These are phyloP conservation scores for Mycosphaerelloides madeirae DNA, from an alignment of 2,329 filamentous ascomycete species.

Conservation along the genomic window DNA sequence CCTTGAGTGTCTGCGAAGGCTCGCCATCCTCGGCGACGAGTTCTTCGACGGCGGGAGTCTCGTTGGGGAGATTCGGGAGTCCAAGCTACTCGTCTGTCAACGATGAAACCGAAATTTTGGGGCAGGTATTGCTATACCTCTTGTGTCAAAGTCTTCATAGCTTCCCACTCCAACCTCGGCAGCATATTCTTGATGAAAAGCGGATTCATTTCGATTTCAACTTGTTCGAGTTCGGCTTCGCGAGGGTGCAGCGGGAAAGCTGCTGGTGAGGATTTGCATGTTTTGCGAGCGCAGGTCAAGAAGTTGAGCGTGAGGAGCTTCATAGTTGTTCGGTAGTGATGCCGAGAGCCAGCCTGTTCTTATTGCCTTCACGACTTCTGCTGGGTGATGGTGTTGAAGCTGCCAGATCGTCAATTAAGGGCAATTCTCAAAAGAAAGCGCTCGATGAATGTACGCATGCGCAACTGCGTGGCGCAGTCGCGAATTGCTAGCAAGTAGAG, in stretches of 20 bases:
- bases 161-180: slow-evolving; percentile 82
- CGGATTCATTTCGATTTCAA: slow-evolving; percentile 75
- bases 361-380: too few relatives aligned
- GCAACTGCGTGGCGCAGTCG: too few relatives aligned
- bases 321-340: slow-evolving; percentile 53
- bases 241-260: slow-evolving; percentile 90
- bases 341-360: too few relatives aligned
- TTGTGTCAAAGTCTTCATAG: slow-evolving; percentile 66
- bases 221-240: slow-evolving; percentile 83
- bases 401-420: too few relatives aligned
- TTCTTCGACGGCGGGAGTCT: slow-evolving; percentile 32
- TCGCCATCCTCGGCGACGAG: slow-evolving; percentile 53
- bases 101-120: too few relatives aligned
- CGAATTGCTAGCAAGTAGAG: too few relatives aligned
- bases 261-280: slow-evolving; percentile 74
- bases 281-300: slow-evolving; percentile 90
- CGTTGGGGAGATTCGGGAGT: slow-evolving; percentile 63
- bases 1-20: slow-evolving; percentile 63
- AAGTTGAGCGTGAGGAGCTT: slow-evolving; percentile 96
- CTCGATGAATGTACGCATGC: too few relatives aligned
- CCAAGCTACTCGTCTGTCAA: slow-evolving; percentile 61
- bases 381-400: too few relatives aligned
- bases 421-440: too few relatives aligned
- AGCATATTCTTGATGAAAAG: slow-evolving; percentile 79
- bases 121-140: slow-evolving; percentile 61